Conservation (phyloP, 2,329 filamentous ascomycete genomes). For the Paecilomyces sp. region DNA sequence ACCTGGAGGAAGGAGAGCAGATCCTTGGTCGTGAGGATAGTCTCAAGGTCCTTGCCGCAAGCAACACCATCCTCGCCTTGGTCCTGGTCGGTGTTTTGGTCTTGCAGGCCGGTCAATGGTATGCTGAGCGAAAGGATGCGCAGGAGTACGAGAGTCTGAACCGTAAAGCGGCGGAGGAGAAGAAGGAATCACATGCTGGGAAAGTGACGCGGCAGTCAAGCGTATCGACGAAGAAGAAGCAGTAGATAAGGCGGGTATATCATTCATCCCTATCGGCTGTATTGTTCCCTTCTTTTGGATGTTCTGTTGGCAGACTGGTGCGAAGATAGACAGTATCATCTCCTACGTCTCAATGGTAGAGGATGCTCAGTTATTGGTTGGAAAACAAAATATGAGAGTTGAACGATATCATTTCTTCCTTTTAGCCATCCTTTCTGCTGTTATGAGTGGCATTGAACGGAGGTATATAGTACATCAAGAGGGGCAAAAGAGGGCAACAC, state of each 20-base stretch:
- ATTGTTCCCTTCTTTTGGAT: not conserved
- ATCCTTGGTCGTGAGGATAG: constrained; percentile 79
- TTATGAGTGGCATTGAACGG: not conserved
- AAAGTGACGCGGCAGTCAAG: constrained; percentile 17
- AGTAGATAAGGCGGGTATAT: constrained; percentile 10
- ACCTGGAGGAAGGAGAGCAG: constrained; percentile 51
- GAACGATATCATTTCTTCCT: not conserved
- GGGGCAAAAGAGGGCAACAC: not conserved
- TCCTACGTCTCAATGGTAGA: not conserved
- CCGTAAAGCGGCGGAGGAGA: constrained; percentile 29
- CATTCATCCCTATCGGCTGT: not conserved
- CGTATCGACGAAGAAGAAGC: constrained; percentile 24
- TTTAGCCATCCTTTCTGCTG: no score
- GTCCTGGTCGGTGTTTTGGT: constrained; percentile 88
- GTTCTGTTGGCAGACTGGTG: not conserved
- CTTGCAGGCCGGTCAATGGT: constrained; percentile 95
- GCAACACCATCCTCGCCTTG: constrained; percentile 91
- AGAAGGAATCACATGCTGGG: constrained; percentile 8
- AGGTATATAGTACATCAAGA: not conserved
- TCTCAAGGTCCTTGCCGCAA: constrained; percentile 82
- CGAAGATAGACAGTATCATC: not conserved
- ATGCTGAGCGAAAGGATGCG: constrained; percentile 87
- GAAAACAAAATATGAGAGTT: not conserved
- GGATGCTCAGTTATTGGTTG: not conserved
- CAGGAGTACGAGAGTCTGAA: constrained; percentile 67